Evolutionary conservation across 2,329 filamentous ascomycete genomes (phyloP), one percentile per base, ranked within the genome.

Genomic region (Cercospora janseana): DNA sequence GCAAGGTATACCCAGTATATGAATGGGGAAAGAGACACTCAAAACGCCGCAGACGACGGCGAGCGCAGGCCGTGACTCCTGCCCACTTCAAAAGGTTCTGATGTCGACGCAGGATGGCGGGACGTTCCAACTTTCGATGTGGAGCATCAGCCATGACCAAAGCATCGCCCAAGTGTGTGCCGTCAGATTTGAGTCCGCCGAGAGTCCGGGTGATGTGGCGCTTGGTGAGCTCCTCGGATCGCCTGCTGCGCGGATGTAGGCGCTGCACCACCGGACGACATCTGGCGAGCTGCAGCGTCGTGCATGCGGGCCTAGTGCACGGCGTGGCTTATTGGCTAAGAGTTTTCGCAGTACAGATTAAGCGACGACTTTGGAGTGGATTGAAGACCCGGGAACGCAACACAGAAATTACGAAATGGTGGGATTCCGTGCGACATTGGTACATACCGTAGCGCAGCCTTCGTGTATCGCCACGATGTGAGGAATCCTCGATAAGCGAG

Each of bases 201-300:
- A 52, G 47, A 52, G 49, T 41, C 44, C 55, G 54, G 56, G 43
- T 47, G 31, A 15, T 42, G 54, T 59, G 56, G 56, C 56, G 56
- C 29, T 47, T 28, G 46, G 35, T 42, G 49, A 35, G 32, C 26
- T 40, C 31, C 28, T 46, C 37, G 45, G 35, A 57, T 49, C 24
- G 51, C 29, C 29, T n/a, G 43, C 43, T 34, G 28, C 20, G 27
- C 47, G 44, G 46, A 29, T 45, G 35, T 12, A 49, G 51, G 37
- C 37, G 52, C 56, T 43, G 52, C 32, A 49, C 31, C 26, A 49
- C 41, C 54, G 45, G 26, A 46, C 46, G 45, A 41, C 16, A 42
- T 18, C 31, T 49, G 26, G 50, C 48, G 51, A 42, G 43, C 50
- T 47, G 51, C 54, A 53, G 54, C 48, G 29, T 35, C 26, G 43